These are phyloP conservation scores for Pichia cephalocereana DNA, from an alignment of 805 yeast species.

Conservation along the genomic window DNA sequence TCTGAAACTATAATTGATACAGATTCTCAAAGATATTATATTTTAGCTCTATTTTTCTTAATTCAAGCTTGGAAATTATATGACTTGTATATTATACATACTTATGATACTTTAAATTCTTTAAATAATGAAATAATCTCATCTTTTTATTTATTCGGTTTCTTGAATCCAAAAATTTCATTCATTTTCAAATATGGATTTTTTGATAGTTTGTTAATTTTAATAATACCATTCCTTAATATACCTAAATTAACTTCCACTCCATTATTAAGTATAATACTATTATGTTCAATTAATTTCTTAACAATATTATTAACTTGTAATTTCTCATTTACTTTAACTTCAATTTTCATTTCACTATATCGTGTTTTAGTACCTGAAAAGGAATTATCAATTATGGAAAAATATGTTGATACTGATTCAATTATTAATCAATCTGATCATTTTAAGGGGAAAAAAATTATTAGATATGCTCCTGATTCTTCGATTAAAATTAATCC, in stretches of 20 bases:
- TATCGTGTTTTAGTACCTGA: conserved; percentile 17
- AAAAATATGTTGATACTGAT: conserved; percentile 27
- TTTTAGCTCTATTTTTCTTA: conserved; percentile 54
- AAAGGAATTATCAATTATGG: conserved; percentile 26
- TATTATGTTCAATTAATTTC: conserved; percentile 37
- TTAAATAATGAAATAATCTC: background rate
- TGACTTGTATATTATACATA: conserved; percentile 45
- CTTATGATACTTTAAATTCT: conserved; percentile 22
- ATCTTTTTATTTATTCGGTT: conserved; percentile 21
- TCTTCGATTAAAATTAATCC: conserved; percentile 83
- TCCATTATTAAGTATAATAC: conserved; percentile 42
- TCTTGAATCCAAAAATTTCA: conserved; percentile 40
- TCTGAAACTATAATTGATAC: conserved; percentile 60
- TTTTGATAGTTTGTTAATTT: conserved; percentile 63
- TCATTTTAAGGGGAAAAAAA: conserved; percentile 79
- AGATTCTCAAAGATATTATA: conserved; percentile 66
- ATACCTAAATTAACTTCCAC: conserved; percentile 66
- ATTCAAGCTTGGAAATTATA: conserved; percentile 84
- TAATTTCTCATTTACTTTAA: conserved; percentile 40
- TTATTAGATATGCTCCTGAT: conserved; percentile 84
- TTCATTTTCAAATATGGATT: conserved; percentile 64
- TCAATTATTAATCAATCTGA: conserved; percentile 35
- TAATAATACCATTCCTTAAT: conserved; percentile 62
- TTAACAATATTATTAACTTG: conserved; percentile 48
- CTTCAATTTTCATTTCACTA: conserved; percentile 15